Percentiles rank a stretch among this genome's conserved stretches.
Evolutionary conservation across 2,329 filamentous ascomycete genomes (phyloP).

Genomic region (Cladophialophora psammophila): DNA sequence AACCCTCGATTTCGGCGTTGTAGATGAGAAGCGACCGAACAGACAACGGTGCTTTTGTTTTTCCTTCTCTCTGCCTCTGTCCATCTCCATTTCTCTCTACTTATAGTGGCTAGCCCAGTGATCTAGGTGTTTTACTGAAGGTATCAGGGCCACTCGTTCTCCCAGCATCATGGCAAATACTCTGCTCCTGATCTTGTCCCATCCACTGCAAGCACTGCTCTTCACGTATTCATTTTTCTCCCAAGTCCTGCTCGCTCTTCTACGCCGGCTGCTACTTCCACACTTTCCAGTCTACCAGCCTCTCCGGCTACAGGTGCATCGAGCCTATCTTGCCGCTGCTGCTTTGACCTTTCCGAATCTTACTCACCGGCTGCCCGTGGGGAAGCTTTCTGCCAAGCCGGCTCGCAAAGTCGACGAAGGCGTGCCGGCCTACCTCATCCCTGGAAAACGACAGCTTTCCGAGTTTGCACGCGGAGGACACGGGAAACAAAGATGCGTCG

Average conservation of each 20-base stretch:
- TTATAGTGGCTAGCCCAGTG: no score
- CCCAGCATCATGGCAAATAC: conserved; percentile 1
- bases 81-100: no score
- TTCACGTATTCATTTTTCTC: conserved; percentile 19
- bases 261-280: conserved; percentile 20
- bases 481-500: conserved; percentile 4
- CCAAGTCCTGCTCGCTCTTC: conserved; percentile 14
- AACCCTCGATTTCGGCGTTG: no score
- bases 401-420: conserved; percentile 11
- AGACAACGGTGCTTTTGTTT: no score
- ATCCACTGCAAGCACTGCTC: conserved; percentile 10
- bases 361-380: conserved; percentile 21
- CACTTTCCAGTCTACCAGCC: conserved; percentile 24
- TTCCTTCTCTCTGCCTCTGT: no score
- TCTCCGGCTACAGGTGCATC: conserved; percentile 21
- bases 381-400: not conserved
- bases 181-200: conserved; percentile 1
- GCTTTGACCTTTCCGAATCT: conserved; percentile 20
- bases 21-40: no score
- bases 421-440: conserved; percentile 20
- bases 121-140: no score
- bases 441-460: conserved; percentile 2
- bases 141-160: no score
- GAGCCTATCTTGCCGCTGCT: conserved; percentile 16
- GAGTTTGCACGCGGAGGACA: not conserved